phyloP scores from a whole-genome alignment of 2,329 filamentous ascomycete genomes.

The Grosmannia clavigera region DNA sequence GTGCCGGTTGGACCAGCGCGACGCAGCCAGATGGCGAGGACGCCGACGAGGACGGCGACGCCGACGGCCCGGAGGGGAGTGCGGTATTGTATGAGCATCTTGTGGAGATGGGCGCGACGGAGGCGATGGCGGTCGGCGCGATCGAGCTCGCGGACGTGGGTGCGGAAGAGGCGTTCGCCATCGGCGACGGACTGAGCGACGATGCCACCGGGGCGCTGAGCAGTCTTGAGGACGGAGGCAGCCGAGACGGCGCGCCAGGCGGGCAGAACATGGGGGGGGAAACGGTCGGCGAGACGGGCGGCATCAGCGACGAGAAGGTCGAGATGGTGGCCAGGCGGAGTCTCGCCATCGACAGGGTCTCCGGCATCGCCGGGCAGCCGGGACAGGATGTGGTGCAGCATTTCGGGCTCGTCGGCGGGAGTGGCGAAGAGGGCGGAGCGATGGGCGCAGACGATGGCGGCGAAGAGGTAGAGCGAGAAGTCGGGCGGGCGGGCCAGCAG shows the following conservation, averaged over 20 bases:
- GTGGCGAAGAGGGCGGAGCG: constrained; percentile 77
- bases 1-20: constrained; percentile 23
- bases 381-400: constrained; percentile 78
- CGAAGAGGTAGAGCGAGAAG: constrained; percentile 84
- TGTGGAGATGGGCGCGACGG: constrained; percentile 25
- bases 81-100: constrained; percentile 48
- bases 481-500: constrained; percentile 78
- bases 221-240: constrained; percentile 78
- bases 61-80: constrained; percentile 49
- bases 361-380: constrained; percentile 54
- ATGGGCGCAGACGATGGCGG: constrained; percentile 71
- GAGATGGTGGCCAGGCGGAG: constrained; percentile 41
- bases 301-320: constrained; percentile 63
- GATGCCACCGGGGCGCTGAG: constrained; percentile 31
- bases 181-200: constrained; percentile 48
- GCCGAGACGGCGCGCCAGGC: constrained; percentile 62
- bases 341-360: constrained; percentile 53
- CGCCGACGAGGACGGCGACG: constrained; percentile 53
- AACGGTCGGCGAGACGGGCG: constrained; percentile 44
- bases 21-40: constrained; percentile 56
- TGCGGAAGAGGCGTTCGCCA: constrained; percentile 54
- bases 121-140: constrained; percentile 48
- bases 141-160: constrained; percentile 60
- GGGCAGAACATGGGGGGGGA: constrained; percentile 62
- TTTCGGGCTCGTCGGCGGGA: constrained; percentile 73